Percentiles rank a stretch among this genome's conserved stretches.
phyloP scores from a whole-genome alignment of 2,329 filamentous ascomycete genomes.

The Madurella fahalii region DNA sequence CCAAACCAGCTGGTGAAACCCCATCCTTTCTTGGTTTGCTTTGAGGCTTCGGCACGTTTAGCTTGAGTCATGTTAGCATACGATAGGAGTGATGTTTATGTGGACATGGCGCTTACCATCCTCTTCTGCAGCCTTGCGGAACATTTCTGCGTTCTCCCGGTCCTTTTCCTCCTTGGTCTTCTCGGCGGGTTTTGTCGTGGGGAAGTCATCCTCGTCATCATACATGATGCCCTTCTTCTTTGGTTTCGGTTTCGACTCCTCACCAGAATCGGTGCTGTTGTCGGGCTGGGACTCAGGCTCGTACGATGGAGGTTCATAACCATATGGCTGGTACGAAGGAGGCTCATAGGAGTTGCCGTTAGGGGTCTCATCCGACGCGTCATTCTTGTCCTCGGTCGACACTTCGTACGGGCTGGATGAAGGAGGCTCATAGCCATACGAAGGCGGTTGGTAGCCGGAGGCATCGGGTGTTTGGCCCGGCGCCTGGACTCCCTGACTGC shows the following conservation, averaged over 20 bases:
- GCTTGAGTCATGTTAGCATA: slow-evolving; percentile 38
- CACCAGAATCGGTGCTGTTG: slow-evolving; percentile 41
- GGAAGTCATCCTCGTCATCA: slow-evolving; percentile 69
- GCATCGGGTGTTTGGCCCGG: slow-evolving; percentile 1
- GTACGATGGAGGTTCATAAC: slow-evolving; percentile 60
- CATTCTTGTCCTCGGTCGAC: slow-evolving; percentile 18
- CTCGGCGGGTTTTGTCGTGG: slow-evolving; percentile 47
- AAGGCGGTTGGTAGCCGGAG: slow-evolving; percentile 41
- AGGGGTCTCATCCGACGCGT: slow-evolving; percentile 20
- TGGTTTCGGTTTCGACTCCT: slow-evolving; percentile 50
- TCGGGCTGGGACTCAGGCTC: slow-evolving; percentile 52
- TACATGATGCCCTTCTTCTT: slow-evolving; percentile 80
- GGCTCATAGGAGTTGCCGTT: slow-evolving; percentile 29
- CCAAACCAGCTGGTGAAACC: slow-evolving; percentile 83
- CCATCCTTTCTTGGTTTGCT: slow-evolving; percentile 65
- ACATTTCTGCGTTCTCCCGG: slow-evolving; percentile 76
- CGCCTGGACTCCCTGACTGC: slow-evolving; percentile 2
- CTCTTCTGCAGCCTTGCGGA: slow-evolving; percentile 77
- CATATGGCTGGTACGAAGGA: slow-evolving; percentile 33
- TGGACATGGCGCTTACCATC: slow-evolving; percentile 51
- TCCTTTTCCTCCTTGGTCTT: slow-evolving; percentile 67
- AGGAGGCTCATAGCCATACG: slow-evolving; percentile 51
- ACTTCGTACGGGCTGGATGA: slow-evolving; percentile 33
- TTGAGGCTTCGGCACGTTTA: slow-evolving; percentile 54
- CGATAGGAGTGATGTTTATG: background rate